A percentile compares a stretch with the other conserved stretches of the same genome.
Conservation (phyloP, 1,284 basidiomycete species). For the Pyrrhoderma noxium region DNA sequence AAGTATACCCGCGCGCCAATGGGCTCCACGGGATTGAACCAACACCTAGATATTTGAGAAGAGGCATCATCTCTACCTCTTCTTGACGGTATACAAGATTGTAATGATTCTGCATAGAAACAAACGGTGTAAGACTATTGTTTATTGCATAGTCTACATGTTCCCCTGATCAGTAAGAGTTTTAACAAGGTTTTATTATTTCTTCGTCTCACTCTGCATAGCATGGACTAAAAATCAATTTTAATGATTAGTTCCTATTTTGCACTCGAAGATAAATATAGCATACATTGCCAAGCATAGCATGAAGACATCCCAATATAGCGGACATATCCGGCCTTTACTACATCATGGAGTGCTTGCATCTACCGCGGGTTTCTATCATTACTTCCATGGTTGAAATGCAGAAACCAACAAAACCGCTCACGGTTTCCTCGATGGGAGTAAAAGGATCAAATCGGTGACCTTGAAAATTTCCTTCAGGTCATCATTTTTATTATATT, state of each 20-base stretch:
- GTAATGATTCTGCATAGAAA: conserved; percentile 67
- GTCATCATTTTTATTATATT: not conserved
- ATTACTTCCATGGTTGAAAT: not conserved
- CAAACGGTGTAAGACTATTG: conserved; percentile 56
- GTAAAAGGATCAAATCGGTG: conserved; percentile 41
- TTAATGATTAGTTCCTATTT: not conserved
- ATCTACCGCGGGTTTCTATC: conserved; percentile 50
- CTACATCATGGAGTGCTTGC: conserved; percentile 43
- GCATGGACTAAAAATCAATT: conserved; percentile 26
- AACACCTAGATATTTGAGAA: conserved; percentile 31
- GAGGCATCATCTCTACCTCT: conserved; percentile 62
- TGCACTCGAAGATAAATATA: not conserved
- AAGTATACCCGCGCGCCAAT: conserved; percentile 40
- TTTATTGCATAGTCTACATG: conserved; percentile 36
- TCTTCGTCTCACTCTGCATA: conserved; percentile 29
- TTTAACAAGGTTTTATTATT: conserved; percentile 13
- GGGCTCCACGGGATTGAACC: conserved; percentile 45
- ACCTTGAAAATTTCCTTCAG: conserved; percentile 14
- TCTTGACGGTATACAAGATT: conserved; percentile 56
- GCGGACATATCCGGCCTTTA: conserved; percentile 36
- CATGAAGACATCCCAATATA: conserved; percentile 44
- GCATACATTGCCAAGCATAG: conserved; percentile 30
- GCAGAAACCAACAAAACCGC: not conserved
- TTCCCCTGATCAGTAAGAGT: not conserved
- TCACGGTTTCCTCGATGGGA: conserved; percentile 35